Base-by-base conservation (phyloP, 805 yeast species). In the Yarrowia yakushimensis region DNA sequence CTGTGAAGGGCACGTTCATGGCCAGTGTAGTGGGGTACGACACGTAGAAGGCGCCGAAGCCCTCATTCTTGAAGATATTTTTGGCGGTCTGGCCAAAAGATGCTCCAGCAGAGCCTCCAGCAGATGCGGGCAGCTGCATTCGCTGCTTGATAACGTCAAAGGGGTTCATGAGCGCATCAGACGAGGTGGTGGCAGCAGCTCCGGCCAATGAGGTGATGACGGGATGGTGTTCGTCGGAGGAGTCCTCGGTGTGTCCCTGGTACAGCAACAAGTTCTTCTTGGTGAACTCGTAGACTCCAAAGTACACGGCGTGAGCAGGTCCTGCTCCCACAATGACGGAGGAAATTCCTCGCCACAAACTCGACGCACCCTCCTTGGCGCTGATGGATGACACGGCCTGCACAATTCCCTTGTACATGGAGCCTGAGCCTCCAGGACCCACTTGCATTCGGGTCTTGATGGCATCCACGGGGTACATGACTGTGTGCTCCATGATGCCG, bases 401-500 rank as follows among this genome's bases (percentile, higher is more conserved):
- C 27, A 90, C 77, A 42, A 93, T 81, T 30, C 79, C 77, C 11
- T 71, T 62, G 67, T 75, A 74, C 20, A 68, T 48, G 54, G 68
- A 66, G 17, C 65, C 59, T 4, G 74, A 64, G 15, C 71, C 70
- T 20, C 46, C 48, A 10, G 61, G 61, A 6, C 73, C 71, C 15
- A 86, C 84, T 73, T 93, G 99, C 93, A 93, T 90, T 71, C 99
- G 80, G 6, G 98, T 94, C 78, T 93, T 93, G 68, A 93, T 82
- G n/a, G 96, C 93, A 73, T 93, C 99, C 41, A 93, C 85, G 1
- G 99, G 99, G 72, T 85, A 93, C 97, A 93, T 90, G 46, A 93
- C 90, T 1, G 97, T 85, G 75, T 93, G 99, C 73, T 93, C 99
- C 97, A 93, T 90, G 63, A 94, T 90, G 27, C 99, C 99, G n/a